phyloP scores from a whole-genome alignment of 2,329 filamentous ascomycete genomes.

The Fusarium algeriense region DNA sequence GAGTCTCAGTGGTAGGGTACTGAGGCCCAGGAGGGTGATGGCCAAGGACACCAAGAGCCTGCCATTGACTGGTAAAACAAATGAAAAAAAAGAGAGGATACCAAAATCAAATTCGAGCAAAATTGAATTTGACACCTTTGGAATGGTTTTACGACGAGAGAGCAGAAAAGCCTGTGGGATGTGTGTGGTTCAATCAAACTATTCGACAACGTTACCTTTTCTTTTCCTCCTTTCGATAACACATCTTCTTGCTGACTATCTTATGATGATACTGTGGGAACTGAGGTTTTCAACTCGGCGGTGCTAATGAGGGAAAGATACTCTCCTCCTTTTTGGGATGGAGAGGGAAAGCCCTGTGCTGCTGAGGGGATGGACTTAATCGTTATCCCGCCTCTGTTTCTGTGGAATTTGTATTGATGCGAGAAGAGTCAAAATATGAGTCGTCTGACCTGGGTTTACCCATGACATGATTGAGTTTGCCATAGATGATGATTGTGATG shows the following conservation, averaged over 20 bases:
- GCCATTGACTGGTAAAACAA: conserved; percentile 37
- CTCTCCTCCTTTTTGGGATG: conserved; percentile 63
- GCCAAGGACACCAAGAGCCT: background rate
- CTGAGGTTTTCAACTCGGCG: conserved; percentile 68
- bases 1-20: conserved; percentile 65
- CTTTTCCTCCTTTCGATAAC: conserved; percentile 15
- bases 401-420: conserved; percentile 43
- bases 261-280: conserved; percentile 35
- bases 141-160: conserved; percentile 33
- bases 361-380: conserved; percentile 87
- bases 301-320: conserved; percentile 99
- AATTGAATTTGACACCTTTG: conserved; percentile 22
- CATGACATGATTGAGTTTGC: conserved; percentile 42
- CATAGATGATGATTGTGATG: conserved; percentile 7
- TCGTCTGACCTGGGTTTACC: conserved; percentile 40
- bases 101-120: conserved; percentile 30
- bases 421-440: conserved; percentile 46
- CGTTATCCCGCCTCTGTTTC: conserved; percentile 75
- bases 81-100: conserved; percentile 39
- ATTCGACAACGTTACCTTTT: conserved; percentile 42
- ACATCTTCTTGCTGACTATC: conserved; percentile 45
- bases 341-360: conserved; percentile 99
- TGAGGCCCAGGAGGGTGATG: conserved; percentile 34
- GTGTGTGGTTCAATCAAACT: conserved; percentile 44
- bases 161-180: conserved; percentile 36